Conservation (phyloP, 108 stramenopile species). For the Nitzschia sp. region DNA sequence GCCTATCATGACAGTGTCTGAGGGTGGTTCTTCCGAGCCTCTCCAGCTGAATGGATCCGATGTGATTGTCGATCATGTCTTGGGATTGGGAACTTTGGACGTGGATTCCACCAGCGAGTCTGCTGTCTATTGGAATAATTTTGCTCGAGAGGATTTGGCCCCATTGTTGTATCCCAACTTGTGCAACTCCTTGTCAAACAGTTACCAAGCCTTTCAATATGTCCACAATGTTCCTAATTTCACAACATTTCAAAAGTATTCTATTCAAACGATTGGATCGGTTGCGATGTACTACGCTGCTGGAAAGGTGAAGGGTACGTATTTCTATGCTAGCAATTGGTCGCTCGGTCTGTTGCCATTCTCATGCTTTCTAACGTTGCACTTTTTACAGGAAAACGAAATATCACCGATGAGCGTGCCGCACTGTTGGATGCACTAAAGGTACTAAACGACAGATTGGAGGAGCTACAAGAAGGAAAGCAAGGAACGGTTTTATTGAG, state of each 20-base stretch:
- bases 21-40: neutral
- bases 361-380: neutral
- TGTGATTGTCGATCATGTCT: constrained; percentile 20
- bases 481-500: constrained; percentile 25
- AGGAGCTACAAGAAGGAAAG: constrained; percentile 18
- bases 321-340: neutral
- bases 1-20: constrained; percentile 66
- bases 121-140: constrained; percentile 64
- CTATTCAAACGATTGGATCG: constrained; percentile 69
- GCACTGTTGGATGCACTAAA: constrained; percentile 67
- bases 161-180: constrained; percentile 88
- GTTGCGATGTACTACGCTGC: constrained; percentile 89
- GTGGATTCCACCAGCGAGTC: constrained; percentile 17
- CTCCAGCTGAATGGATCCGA: constrained; percentile 40
- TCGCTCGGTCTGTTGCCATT: neutral
- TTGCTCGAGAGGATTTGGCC: constrained; percentile 84
- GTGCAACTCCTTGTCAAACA: constrained; percentile 69
- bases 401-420: constrained; percentile 70
- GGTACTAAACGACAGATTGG: constrained; percentile 47
- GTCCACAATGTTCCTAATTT: constrained; percentile 66
- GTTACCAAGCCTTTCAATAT: constrained; percentile 81
- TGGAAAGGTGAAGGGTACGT: constrained; percentile 81
- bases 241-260: constrained; percentile 51
- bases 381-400: constrained; percentile 55
- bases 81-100: neutral